Evolutionary conservation across 1,139 yeast genomes (phyloP).

Genomic region (Pichia sp.): DNA sequence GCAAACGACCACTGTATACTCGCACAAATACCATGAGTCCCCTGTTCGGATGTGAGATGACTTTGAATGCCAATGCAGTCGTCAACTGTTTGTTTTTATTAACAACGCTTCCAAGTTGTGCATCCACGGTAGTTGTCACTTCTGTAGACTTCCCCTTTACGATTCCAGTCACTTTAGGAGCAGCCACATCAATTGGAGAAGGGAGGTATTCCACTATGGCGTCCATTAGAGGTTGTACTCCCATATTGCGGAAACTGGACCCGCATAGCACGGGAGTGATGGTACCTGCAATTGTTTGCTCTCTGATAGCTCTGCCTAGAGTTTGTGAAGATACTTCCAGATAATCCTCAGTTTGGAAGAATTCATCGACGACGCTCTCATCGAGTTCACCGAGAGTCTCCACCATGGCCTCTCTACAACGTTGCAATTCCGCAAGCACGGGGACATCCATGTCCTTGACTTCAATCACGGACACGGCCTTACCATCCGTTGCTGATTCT

Average conservation of each 20-base stretch:
- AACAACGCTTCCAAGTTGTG: conserved; percentile 42
- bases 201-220: conserved; percentile 75
- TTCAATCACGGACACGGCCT: conserved; percentile 43
- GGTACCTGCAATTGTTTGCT: conserved; percentile 49
- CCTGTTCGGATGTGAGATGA: conserved; percentile 73
- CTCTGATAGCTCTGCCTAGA: conserved; percentile 52
- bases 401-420: conserved; percentile 66
- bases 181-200: conserved; percentile 58
- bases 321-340: conserved; percentile 48
- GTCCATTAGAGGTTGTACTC: conserved; percentile 91
- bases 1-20: conserved; percentile 75
- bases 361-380: conserved; percentile 68
- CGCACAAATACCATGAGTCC: conserved; percentile 84
- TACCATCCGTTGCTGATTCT: conserved; percentile 37
- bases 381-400: conserved; percentile 82
- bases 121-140: conserved; percentile 34
- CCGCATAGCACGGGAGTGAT: conserved; percentile 87
- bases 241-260: conserved; percentile 85
- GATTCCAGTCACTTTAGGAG: conserved; percentile 47
- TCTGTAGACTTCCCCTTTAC: not conserved
- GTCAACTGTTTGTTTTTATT: conserved; percentile 52
- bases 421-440: conserved; percentile 46
- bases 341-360: conserved; percentile 66
- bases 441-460: conserved; percentile 29
- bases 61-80: conserved; percentile 88